Evolutionary conservation across 108 stramenopile species (phyloP), one percentile per base, ranked within the genome.

Genomic region (Nannochloropsis oceanica): DNA sequence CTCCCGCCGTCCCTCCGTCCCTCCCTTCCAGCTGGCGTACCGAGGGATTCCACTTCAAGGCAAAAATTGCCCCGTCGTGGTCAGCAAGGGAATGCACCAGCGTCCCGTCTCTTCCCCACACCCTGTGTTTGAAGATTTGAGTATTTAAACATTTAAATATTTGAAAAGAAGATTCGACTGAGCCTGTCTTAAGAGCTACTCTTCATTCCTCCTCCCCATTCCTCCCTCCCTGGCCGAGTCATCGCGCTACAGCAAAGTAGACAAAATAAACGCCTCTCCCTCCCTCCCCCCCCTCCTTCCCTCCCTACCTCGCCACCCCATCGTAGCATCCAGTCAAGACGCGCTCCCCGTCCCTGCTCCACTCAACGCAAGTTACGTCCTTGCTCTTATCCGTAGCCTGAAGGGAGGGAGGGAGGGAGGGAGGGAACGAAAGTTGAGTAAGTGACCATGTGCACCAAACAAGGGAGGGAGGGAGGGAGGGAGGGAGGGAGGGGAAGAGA

Each of bases 11-110:
- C 59, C 59, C 1, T 73, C 0, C 59, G 8, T 73, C 59, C 59
- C 59, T 73, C 59, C 59, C 59, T 0, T 9, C 59, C 59, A 18
- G 18, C 59, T n/a, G 18, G 9, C 59, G 18, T 73, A 73, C 59
- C 59, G 59, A 73, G 22, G 59, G 59, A 92, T 95, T 96, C 96
- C 96, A 98, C 88, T 96, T 98, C 79, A 98, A 91, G 50, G 94
- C 94, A 89, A 96, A 98, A 79, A 98, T 96, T 8, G 96, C 95
- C 11, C 97, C 97, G 83, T 93, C 92, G 90, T 98, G 97, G 13
- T 94, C 93, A 80, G 92, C 87, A 42, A 98, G 93, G 20, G 94
- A 95, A 85, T 94, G 93, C 44, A 93, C 88, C 50, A 98, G 83
- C 42, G 90, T 88, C 43, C 97, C 97, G 59, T 86, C 90, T 44